Evolutionary conservation across 495 filamentous ascomycete species (phyloP).

Genomic region (Ascodesmis nigricans): DNA sequence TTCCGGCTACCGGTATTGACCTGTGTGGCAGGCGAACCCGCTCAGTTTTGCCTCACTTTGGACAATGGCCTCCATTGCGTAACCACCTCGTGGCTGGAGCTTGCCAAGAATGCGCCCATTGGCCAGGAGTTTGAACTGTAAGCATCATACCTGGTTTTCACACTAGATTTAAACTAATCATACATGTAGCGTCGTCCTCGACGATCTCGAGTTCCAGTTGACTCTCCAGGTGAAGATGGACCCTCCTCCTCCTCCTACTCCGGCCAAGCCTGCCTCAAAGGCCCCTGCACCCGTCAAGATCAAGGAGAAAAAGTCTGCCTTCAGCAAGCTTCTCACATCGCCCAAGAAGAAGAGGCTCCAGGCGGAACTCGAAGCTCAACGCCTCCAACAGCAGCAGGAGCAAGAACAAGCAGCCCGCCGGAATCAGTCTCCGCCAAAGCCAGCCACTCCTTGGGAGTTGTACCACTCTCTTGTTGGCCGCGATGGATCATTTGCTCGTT

Average conservation of each 20-base stretch:
- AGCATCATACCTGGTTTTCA: constrained; percentile 2
- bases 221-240: constrained; percentile 90
- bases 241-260: constrained; percentile 36
- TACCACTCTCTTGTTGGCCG: constrained; percentile 64
- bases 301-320: constrained; percentile 55
- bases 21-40: constrained; percentile 44
- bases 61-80: constrained; percentile 97
- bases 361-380: constrained; percentile 26
- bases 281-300: constrained; percentile 25
- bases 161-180: constrained; percentile 3
- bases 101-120: constrained; percentile 82
- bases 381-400: constrained; percentile 44
- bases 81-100: constrained; percentile 82
- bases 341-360: constrained; percentile 88
- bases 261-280: constrained; percentile 35
- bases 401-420: constrained; percentile 41
- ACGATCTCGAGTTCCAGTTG: constrained; percentile 90
- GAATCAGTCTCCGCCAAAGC: constrained; percentile 24
- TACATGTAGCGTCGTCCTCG: constrained; percentile 47
- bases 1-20: constrained; percentile 21
- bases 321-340: constrained; percentile 78
- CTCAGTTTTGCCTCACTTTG: constrained; percentile 79
- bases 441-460: constrained; percentile 55
- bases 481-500: constrained; percentile 79
- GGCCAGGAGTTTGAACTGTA: constrained; percentile 89